These are phyloP conservation scores for Fusarium zealandicum DNA, from an alignment of 2,329 filamentous ascomycete genomes.

Conservation along the genomic window DNA sequence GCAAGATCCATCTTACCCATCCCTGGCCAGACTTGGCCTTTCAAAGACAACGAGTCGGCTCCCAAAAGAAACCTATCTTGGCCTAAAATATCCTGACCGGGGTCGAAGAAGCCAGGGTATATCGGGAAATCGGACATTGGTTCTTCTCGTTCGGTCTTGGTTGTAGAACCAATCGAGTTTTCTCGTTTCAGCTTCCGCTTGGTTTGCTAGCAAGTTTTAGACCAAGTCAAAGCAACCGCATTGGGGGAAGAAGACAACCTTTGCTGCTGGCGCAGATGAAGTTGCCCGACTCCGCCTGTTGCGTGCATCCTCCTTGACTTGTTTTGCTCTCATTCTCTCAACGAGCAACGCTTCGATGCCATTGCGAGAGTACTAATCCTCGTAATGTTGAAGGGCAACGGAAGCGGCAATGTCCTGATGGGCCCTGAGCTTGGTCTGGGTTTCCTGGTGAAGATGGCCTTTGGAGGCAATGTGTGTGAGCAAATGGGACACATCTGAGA, in stretches of 20 bases:
- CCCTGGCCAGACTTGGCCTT: constrained; percentile 77
- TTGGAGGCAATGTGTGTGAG: constrained; percentile 94
- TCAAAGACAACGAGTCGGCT: constrained; percentile 57
- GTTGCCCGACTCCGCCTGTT: constrained; percentile 52
- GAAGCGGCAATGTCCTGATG: constrained; percentile 72
- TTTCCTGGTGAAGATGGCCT: constrained; percentile 85
- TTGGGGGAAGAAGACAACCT: constrained; percentile 24
- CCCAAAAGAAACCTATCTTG: constrained; percentile 39
- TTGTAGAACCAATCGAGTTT: constrained; percentile 17
- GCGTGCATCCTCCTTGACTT: constrained; percentile 68
- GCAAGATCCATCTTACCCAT: constrained; percentile 86
- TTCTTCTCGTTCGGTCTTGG: constrained; percentile 44
- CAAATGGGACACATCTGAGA: constrained; percentile 90
- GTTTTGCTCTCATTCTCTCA: constrained; percentile 79
- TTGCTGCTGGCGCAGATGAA: constrained; percentile 27
- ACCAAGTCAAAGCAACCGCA: background rate
- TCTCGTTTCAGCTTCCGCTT: constrained; percentile 44
- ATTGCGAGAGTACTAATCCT: constrained; percentile 79
- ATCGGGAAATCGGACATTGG: constrained; percentile 38
- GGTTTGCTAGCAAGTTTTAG: constrained; percentile 35
- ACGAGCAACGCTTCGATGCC: constrained; percentile 76
- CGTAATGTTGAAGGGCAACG: constrained; percentile 69
- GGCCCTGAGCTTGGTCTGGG: constrained; percentile 78
- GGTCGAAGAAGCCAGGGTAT: constrained; percentile 41
- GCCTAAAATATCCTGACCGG: constrained; percentile 41